Percentiles rank a stretch among this genome's conserved stretches.
Conservation (phyloP, 2,329 filamentous ascomycete genomes). For the Neospermospora avenae region DNA sequence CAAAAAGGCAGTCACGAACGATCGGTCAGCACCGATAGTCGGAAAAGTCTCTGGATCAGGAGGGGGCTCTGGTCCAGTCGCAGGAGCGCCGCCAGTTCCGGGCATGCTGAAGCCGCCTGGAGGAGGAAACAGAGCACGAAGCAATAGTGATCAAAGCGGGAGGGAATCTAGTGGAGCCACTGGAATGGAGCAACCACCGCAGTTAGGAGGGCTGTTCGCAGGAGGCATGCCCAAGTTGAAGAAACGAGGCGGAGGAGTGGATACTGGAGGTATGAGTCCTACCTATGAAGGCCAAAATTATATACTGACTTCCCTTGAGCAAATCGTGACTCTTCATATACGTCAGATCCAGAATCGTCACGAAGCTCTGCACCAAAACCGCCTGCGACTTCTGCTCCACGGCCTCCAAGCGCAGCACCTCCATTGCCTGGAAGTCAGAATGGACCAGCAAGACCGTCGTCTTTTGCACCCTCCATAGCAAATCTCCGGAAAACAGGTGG, state of each 20-base stretch:
- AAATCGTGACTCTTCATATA: constrained; percentile 66
- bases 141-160: constrained; percentile 73
- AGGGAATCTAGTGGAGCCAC: constrained; percentile 40
- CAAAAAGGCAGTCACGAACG: constrained; percentile 87
- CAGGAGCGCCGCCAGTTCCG: constrained; percentile 80
- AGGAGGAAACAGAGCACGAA: constrained; percentile 66
- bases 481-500: constrained; percentile 57
- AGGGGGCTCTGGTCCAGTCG: constrained; percentile 55
- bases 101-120: constrained; percentile 69
- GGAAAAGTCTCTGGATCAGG: constrained; percentile 46
- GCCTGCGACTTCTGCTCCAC: constrained; percentile 52
- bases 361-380: constrained; percentile 56
- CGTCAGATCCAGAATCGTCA: constrained; percentile 74
- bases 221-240: constrained; percentile 94
- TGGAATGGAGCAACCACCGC: constrained; percentile 62
- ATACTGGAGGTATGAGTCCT: constrained; percentile 59
- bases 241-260: constrained; percentile 76
- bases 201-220: constrained; percentile 83
- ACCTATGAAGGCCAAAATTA: neutral
- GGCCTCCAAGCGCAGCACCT: constrained; percentile 56
- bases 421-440: constrained; percentile 47
- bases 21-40: constrained; percentile 79
- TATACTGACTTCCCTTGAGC: constrained; percentile 42
- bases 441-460: constrained; percentile 41
- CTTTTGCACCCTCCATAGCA: constrained; percentile 53